Conservation (phyloP, 148 eudicot species). For the Agrostemma githago region DNA sequence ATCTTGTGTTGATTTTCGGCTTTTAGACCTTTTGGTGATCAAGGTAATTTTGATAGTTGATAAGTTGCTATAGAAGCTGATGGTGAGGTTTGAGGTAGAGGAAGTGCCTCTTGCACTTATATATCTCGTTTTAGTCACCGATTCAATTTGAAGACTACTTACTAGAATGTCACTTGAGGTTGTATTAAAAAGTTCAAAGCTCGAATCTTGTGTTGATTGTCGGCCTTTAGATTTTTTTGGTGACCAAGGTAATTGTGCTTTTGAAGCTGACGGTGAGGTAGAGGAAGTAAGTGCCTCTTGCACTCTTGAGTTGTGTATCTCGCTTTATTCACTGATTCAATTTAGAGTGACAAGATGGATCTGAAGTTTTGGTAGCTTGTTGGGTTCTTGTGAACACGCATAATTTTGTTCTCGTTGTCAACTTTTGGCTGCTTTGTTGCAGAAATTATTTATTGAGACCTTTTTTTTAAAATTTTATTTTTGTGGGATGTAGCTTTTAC, state of each 20-base stretch:
- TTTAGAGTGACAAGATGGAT: not conserved
- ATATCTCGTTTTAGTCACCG: too few relatives aligned
- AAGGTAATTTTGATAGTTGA: not conserved
- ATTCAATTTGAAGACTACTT: too few relatives aligned
- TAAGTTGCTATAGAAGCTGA: too few relatives aligned
- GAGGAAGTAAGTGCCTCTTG: too few relatives aligned
- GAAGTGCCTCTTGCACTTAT: too few relatives aligned
- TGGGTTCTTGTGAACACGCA: not conserved
- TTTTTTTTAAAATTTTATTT: not conserved
- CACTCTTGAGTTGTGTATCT: too few relatives aligned
- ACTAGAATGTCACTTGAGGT: not conserved
- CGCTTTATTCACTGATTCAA: not conserved
- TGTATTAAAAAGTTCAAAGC: not conserved
- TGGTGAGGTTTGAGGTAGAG: too few relatives aligned
- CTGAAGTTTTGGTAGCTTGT: not conserved
- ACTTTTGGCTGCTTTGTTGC: slow-evolving; percentile 4
- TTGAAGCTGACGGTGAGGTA: too few relatives aligned
- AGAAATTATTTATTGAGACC: not conserved
- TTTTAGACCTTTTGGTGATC: not conserved
- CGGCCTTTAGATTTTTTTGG: not conserved
- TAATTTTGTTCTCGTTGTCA: not conserved
- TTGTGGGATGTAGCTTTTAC: slow-evolving; percentile 56
- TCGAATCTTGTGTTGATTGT: not conserved
- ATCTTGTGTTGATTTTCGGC: not conserved
- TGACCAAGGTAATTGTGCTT: not conserved